A percentile compares a stretch with the other conserved stretches of the same genome.
These are phyloP conservation scores for Xylaria intraflava DNA, from an alignment of 495 filamentous ascomycete genomes.

Conservation along the genomic window DNA sequence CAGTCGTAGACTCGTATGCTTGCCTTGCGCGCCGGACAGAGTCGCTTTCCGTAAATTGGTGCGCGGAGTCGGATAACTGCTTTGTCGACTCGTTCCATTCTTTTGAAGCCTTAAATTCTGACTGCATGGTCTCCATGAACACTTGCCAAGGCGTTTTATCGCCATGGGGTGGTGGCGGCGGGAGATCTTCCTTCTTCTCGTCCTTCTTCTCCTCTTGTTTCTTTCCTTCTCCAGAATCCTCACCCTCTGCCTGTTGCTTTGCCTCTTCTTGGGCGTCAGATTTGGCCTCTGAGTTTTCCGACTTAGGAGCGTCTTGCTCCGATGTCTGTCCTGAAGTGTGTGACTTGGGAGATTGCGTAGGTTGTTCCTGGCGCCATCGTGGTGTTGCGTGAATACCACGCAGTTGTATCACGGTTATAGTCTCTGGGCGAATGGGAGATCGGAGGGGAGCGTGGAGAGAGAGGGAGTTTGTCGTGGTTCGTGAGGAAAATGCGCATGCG, in stretches of 20 bases:
- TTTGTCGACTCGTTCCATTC: conserved; percentile 99
- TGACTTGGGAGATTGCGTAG: conserved; percentile 23
- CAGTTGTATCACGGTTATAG: conserved; percentile 24
- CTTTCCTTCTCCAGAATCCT: conserved; percentile 38
- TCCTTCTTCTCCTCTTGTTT: conserved; percentile 32
- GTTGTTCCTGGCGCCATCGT: conserved; percentile 25
- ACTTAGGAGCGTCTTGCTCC: conserved; percentile 19
- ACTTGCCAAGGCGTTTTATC: conserved; percentile 98
- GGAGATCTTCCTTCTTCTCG: conserved; percentile 65
- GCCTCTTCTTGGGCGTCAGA: conserved; percentile 39
- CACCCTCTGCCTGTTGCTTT: conserved; percentile 42
- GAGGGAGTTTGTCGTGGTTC: conserved; percentile 14
- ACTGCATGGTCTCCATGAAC: conserved; percentile 88
- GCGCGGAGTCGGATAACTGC: conserved; percentile 76
- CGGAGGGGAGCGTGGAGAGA: conserved; percentile 27
- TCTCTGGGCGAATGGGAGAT: conserved; percentile 41
- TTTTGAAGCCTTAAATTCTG: conserved; percentile 92
- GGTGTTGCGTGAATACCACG: conserved; percentile 39
- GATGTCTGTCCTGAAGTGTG: conserved; percentile 29
- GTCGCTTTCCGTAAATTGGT: conserved; percentile 91
- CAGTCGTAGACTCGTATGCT: conserved; percentile 77
- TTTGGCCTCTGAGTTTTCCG: conserved; percentile 37
- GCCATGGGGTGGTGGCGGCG: conserved; percentile 89
- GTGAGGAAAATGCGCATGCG: conserved; percentile 20
- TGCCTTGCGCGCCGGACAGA: conserved; percentile 78